Evolutionary conservation across 305 asterid species (phyloP).

Genomic region (Fraxinus sp.): DNA sequence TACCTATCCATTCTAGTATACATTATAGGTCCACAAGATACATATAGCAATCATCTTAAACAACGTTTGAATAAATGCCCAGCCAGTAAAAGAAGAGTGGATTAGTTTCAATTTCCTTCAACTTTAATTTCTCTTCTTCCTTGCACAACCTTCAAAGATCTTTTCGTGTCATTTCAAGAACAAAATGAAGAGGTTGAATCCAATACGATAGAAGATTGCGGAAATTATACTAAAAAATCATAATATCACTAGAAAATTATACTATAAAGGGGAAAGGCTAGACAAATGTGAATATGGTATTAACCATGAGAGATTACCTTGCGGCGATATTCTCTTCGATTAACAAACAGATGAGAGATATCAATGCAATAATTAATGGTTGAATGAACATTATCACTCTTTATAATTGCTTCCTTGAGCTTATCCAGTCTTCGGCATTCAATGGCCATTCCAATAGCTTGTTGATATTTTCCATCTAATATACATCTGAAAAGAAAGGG

Average conservation of each 20-base stretch:
- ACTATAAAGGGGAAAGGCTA: slow-evolving; percentile 4
- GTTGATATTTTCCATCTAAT: slow-evolving; percentile 85
- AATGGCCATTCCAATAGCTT: slow-evolving; percentile 94
- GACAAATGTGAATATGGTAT: background rate
- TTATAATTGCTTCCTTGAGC: slow-evolving; percentile 76
- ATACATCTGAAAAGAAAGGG: slow-evolving; percentile 60
- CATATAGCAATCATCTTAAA: background rate
- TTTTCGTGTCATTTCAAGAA: background rate
- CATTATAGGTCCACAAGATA: background rate
- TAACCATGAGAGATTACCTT: slow-evolving; percentile 52
- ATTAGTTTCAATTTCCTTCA: background rate
- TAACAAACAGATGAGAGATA: slow-evolving; percentile 74
- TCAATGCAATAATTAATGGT: slow-evolving; percentile 83
- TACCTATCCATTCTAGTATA: background rate
- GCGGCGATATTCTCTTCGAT: slow-evolving; percentile 83
- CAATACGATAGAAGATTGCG: background rate
- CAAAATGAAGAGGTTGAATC: background rate
- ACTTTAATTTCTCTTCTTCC: background rate
- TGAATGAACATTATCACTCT: slow-evolving; percentile 79
- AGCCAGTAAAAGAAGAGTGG: background rate
- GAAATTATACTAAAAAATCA: background rate
- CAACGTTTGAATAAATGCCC: background rate
- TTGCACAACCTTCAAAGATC: background rate
- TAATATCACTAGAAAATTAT: background rate
- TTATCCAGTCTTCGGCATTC: slow-evolving; percentile 94